Base-by-base conservation (phyloP, 495 filamentous ascomycete species). In the Podospora anserina region DNA sequence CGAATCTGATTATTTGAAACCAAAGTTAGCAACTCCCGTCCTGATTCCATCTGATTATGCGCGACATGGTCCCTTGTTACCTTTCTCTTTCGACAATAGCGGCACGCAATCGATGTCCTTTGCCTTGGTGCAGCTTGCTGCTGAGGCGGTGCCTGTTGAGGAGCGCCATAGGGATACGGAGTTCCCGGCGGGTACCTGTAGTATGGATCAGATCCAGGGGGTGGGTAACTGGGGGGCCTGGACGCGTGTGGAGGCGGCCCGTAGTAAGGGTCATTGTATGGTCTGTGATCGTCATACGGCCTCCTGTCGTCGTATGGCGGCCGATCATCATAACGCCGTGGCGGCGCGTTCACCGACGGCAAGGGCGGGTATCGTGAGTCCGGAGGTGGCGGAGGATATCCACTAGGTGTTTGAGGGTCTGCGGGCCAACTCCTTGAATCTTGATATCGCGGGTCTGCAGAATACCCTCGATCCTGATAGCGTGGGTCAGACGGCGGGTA, bases 31-130 rank as follows among this genome's bases (percentile, higher is more conserved):
- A 56, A 32, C 30, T 61, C 34, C 20, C 15, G 2, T 23, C n/a
- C 28, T 6, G 58, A 18, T 30, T 23, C 15, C 6, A 28, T 9
- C n/a, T 2, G 63, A 3, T 18, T 27, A 15, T 13, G 23, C 11
- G 23, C 4, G 19, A 32, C 26, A 3, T 34, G 1, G 20, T 32
- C 30, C 30, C 30, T 32, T n/a, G 3, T n/a, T 16, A 64, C 64
- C 82, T 85, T 85, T 72, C 82, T 72, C 71, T 83, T 82, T 11
- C 82, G 65, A 69, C 82, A 85, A 53, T 85, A 85, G 34, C 79
- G 79, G 69, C 82, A 85, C 18, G 82, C 82, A 70, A 85, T 85
- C 1, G 82, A 85, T 5, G 82, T 85, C 18, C 82, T 74, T 65
- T 85, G 82, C 55, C 82, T 75, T 6, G 82, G 82, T 16, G 82